Evolutionary conservation across 2,329 filamentous ascomycete species (phyloP), one percentile per base, ranked within the genome.

Genomic region (Diplodia intermedia): DNA sequence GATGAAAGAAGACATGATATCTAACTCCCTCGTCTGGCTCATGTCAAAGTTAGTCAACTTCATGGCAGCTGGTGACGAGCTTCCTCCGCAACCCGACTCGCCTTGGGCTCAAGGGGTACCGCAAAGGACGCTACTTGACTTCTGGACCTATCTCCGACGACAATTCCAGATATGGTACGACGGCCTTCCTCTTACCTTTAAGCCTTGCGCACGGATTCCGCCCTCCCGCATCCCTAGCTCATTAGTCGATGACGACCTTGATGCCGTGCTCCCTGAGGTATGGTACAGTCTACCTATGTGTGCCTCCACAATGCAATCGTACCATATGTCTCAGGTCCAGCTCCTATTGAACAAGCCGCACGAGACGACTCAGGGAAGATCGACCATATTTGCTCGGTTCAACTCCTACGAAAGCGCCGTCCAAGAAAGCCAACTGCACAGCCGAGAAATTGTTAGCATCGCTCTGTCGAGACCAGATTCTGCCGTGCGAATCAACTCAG

Each of bases 1-100:
- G 12, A 88, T 89, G 82, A 82, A 84, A 68, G 88, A 90, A 76
- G 89, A 90, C 69, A 82, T 88, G 69, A 86, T 89, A 65, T 86
- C 84, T 50, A 90, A 91, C 71, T 85, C 86, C 0, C 75, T 91
- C 4, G 84, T 90, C 6, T 91, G 88, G 88, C 83, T 91, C 9
- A 81, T 89, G 69, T 86, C 87, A 7, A 90, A 90, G 72, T 84
- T 90, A 4, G 85, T 89, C 63, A 90, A 91, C 73, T 89, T 86
- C 73, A 85, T 90, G 67, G 86, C 84, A 1, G 82, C 83, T 1
- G 86, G 85, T 1, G 86, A 88, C 68, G 82, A 84, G 4, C 78
- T 86, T 2, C 80, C 77, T 2, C 70, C 74, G 12, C 73, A 75
- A 77, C 70, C 74, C 73, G 71, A 76, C 74, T 68, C 77, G 76